Evolutionary conservation across 2,329 filamentous ascomycete genomes (phyloP).

Genomic region (Alternaria viburni): DNA sequence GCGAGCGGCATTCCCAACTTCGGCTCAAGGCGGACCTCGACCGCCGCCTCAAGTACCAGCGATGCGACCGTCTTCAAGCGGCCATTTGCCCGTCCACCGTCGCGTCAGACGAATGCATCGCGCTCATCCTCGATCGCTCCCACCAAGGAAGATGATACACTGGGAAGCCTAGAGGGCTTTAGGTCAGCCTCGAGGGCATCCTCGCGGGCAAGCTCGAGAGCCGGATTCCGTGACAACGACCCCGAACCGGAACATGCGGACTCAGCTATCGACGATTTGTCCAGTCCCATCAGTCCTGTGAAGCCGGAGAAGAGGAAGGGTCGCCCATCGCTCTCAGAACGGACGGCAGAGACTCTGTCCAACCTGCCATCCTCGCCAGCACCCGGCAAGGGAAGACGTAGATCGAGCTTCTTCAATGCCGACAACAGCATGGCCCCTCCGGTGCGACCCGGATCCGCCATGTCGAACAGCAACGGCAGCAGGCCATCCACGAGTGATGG

Average conservation of each 20-base stretch:
- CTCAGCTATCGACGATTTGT: slow-evolving; percentile 5
- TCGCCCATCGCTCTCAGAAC: slow-evolving; percentile 73
- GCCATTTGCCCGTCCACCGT: slow-evolving; percentile 45
- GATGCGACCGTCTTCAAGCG: slow-evolving; percentile 46
- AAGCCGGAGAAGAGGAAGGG: slow-evolving; percentile 45
- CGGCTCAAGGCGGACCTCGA: slow-evolving; percentile 20
- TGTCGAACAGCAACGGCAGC: slow-evolving; percentile 61
- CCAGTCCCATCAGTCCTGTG: slow-evolving; percentile 7
- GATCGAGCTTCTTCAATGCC: slow-evolving; percentile 75
- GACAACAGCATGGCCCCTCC: slow-evolving; percentile 67
- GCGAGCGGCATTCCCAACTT: slow-evolving; percentile 27
- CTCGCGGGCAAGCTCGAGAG: slow-evolving; percentile 46
- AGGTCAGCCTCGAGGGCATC: slow-evolving; percentile 51
- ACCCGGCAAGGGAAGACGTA: slow-evolving; percentile 63
- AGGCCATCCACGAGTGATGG: slow-evolving; percentile 58
- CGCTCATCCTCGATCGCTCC: slow-evolving; percentile 19
- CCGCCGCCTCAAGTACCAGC: slow-evolving; percentile 10
- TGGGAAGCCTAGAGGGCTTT: slow-evolving; percentile 53
- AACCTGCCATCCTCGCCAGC: slow-evolving; percentile 77
- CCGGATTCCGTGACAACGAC: slow-evolving; percentile 44
- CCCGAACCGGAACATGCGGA: slow-evolving; percentile 23
- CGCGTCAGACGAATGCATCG: slow-evolving; percentile 36
- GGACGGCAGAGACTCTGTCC: slow-evolving; percentile 84
- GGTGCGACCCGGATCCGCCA: slow-evolving; percentile 66
- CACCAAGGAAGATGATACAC: slow-evolving; percentile 45